These are phyloP conservation scores for Nicotiana undulata DNA, from an alignment of 257 asterid genomes.

Conservation along the genomic window DNA sequence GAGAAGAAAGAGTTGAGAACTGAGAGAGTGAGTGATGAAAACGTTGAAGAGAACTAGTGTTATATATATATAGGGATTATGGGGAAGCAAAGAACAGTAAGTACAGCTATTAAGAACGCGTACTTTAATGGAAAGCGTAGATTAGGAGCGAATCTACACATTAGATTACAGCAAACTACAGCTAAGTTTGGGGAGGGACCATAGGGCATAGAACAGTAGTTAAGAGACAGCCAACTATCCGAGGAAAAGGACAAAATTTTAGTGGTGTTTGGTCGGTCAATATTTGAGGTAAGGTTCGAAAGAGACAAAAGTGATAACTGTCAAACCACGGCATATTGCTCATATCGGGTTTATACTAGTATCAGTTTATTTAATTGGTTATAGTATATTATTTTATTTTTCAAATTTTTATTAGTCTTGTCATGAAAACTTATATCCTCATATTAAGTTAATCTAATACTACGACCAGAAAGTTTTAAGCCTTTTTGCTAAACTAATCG, in stretches of 20 bases:
- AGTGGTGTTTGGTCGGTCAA: slow-evolving; percentile 12
- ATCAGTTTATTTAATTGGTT: no score
- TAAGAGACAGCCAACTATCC: slow-evolving; percentile 1
- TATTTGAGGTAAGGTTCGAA: neutral
- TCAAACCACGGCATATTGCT: neutral
- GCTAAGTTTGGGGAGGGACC: neutral
- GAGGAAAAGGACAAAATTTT: neutral
- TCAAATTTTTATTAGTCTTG: no score
- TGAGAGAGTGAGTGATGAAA: neutral
- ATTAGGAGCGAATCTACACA: slow-evolving; percentile 9
- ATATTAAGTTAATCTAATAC: no score
- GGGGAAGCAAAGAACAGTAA: neutral
- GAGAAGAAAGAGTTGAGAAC: neutral
- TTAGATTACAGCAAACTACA: slow-evolving; percentile 12
- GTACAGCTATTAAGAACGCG: slow-evolving; percentile 7
- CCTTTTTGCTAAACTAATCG: no score
- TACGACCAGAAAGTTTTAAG: no score
- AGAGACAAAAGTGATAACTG: neutral
- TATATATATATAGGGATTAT: neutral
- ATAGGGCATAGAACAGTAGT: neutral
- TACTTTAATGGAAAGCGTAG: neutral
- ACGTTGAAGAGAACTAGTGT: no score
- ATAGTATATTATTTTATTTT: no score
- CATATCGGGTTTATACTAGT: neutral
- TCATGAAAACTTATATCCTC: no score